Evolutionary conservation across 768 basidiomycete species (phyloP).

Genomic region (Rhodocollybia butyracea): DNA sequence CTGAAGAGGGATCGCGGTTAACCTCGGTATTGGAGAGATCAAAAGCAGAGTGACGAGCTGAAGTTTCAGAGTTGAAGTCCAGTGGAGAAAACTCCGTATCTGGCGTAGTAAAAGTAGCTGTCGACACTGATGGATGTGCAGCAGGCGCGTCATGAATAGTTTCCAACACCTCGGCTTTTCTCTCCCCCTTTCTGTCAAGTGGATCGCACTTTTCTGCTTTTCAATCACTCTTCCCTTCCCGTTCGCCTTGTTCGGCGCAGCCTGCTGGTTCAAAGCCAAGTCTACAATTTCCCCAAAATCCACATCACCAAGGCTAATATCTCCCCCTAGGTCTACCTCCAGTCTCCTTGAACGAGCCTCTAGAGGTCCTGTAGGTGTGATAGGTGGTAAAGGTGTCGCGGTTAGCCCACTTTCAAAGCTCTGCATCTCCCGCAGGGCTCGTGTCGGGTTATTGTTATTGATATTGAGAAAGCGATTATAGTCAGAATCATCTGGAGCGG

Average conservation of each 20-base stretch:
- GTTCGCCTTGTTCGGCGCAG: background rate
- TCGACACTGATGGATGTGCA: no score
- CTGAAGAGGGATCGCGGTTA: background rate
- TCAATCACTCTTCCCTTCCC: background rate
- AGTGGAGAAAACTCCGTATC: background rate
- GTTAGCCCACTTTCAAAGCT: slow-evolving; percentile 84
- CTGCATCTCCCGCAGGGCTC: slow-evolving; percentile 72
- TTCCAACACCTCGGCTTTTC: background rate
- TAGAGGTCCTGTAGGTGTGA: background rate
- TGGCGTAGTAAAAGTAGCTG: no score
- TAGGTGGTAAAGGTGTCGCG: slow-evolving; percentile 37
- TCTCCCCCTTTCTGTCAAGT: background rate
- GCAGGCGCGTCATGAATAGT: background rate
- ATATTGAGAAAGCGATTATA: background rate
- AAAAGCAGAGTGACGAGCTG: background rate
- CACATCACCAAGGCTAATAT: background rate
- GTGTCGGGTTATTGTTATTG: no score
- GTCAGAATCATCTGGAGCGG: background rate
- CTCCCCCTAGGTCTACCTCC: slow-evolving; percentile 1
- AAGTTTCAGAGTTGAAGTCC: background rate
- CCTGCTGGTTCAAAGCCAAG: background rate
- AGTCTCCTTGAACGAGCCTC: slow-evolving; percentile 13
- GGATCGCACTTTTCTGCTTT: slow-evolving; percentile 1
- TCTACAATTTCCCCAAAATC: slow-evolving; percentile 5
- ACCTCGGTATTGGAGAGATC: background rate